A percentile compares a stretch with the other conserved stretches of the same genome.
These are phyloP conservation scores for Leccinum imitatum DNA, from an alignment of 768 basidiomycete genomes.

Conservation along the genomic window DNA sequence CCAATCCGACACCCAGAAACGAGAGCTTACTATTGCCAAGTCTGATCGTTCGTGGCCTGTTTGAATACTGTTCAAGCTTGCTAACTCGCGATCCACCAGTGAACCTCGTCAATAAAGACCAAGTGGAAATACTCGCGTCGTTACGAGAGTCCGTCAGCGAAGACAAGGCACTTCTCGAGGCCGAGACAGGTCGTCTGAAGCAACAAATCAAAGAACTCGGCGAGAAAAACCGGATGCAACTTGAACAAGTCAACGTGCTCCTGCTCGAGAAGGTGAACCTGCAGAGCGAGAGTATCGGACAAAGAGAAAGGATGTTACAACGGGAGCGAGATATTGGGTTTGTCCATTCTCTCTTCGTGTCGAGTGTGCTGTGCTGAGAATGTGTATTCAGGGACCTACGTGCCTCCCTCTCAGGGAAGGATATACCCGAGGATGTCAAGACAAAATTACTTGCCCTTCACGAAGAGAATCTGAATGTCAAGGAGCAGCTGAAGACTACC, in stretches of 20 bases:
- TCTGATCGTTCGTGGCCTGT: constrained; percentile 66
- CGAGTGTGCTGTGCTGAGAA: not conserved
- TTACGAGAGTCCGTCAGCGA: constrained; percentile 87
- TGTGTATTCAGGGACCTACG: constrained; percentile 63
- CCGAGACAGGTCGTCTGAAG: constrained; percentile 61
- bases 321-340: constrained; percentile 86
- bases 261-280: constrained; percentile 88
- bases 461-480: constrained; percentile 70
- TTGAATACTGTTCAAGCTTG: not conserved
- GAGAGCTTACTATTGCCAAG: constrained; percentile 79
- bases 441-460: constrained; percentile 70
- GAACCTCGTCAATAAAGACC: constrained; percentile 89
- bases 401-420: constrained; percentile 72
- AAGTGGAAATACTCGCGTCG: constrained; percentile 83
- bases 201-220: constrained; percentile 67
- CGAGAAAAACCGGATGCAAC: constrained; percentile 88
- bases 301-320: constrained; percentile 83
- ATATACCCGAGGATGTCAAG: constrained; percentile 82
- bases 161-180: constrained; percentile 77
- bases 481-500: constrained; percentile 66
- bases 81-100: constrained; percentile 46
- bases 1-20: constrained; percentile 55
- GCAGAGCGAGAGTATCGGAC: constrained; percentile 87
- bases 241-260: constrained; percentile 84
- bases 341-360: constrained; percentile 19